Evolutionary conservation across 2,329 filamentous ascomycete species (phyloP).

Genomic region (Fusarium pseudoanthophilum): DNA sequence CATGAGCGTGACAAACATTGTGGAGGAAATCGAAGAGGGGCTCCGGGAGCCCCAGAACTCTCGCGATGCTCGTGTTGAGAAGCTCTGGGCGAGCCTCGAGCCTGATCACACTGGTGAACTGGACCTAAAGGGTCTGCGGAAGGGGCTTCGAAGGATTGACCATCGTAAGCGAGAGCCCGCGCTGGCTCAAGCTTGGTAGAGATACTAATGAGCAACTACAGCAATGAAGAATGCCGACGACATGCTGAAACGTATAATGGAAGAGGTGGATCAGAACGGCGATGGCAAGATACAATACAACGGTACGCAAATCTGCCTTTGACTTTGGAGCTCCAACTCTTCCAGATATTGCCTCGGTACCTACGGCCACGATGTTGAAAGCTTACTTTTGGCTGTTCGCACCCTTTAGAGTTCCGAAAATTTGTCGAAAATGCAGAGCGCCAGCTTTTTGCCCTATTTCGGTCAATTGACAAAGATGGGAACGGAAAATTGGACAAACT

Average conservation of each 20-base stretch:
- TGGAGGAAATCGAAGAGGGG: conserved; percentile 68
- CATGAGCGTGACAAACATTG: conserved; percentile 60
- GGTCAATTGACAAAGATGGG: conserved; percentile 84
- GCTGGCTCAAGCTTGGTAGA: conserved; percentile 13
- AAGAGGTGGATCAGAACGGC: conserved; percentile 83
- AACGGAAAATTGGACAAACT: conserved; percentile 87
- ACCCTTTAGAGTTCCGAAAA: conserved; percentile 78
- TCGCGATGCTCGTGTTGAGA: conserved; percentile 82
- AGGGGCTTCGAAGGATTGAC: conserved; percentile 86
- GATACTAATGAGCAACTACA: conserved; percentile 49
- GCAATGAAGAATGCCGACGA: conserved; percentile 89
- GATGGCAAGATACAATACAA: conserved; percentile 93
- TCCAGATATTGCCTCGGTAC: conserved; percentile 31
- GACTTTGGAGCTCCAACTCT: conserved; percentile 8
- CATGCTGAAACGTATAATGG: conserved; percentile 83
- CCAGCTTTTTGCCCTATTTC: conserved; percentile 84
- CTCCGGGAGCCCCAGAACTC: conserved; percentile 80
- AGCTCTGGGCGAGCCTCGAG: conserved; percentile 86
- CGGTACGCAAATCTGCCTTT: conserved; percentile 64
- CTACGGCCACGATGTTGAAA: conserved; percentile 12
- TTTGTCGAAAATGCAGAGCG: conserved; percentile 91
- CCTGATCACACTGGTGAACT: conserved; percentile 80
- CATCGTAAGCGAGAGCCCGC: conserved; percentile 72
- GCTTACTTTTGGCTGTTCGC: conserved; percentile 34
- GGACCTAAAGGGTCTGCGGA: conserved; percentile 85